Evolutionary conservation across 495 filamentous ascomycete species (phyloP).

Genomic region (Hypoxylon fuscum): DNA sequence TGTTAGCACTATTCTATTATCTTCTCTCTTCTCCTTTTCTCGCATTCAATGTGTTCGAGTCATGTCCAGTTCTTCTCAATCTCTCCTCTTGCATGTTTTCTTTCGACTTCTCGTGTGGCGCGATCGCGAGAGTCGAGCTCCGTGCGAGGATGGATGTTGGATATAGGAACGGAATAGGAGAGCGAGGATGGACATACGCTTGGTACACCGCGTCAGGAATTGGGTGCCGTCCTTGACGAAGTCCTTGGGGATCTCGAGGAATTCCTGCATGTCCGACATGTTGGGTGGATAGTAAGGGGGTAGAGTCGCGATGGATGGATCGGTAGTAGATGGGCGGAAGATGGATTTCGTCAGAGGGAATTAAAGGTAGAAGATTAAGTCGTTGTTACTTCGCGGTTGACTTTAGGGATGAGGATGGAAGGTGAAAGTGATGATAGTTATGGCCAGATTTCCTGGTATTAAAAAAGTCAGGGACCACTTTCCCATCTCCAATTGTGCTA

Average conservation of each 20-base stretch:
- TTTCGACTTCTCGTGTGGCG: neutral
- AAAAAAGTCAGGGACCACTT: constrained; percentile 16
- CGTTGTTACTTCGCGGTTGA: constrained; percentile 4
- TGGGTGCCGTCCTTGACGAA: constrained; percentile 81
- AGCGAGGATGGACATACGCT: constrained; percentile 63
- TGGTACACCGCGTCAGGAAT: constrained; percentile 84
- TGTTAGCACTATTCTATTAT: constrained; percentile 34
- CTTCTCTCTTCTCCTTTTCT: neutral
- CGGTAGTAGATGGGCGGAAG: neutral
- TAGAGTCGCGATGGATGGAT: too few species aligned
- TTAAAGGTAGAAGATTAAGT: constrained; percentile 4
- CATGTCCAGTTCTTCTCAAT: too few species aligned
- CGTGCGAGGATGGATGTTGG: neutral
- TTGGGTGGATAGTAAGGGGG: constrained; percentile 3
- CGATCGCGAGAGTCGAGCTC: neutral
- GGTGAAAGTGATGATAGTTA: constrained; percentile 34
- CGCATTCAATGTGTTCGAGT: too few species aligned
- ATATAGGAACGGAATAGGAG: neutral
- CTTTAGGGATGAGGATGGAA: constrained; percentile 11
- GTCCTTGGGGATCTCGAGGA: constrained; percentile 80
- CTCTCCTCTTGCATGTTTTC: neutral
- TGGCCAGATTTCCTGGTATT: constrained; percentile 44
- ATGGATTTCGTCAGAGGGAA: neutral
- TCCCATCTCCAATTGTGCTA: constrained; percentile 19
- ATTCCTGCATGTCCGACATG: constrained; percentile 80